These are phyloP conservation scores for Polygonum maritimum DNA, from an alignment of 148 eudicot species.

Conservation along the genomic window DNA sequence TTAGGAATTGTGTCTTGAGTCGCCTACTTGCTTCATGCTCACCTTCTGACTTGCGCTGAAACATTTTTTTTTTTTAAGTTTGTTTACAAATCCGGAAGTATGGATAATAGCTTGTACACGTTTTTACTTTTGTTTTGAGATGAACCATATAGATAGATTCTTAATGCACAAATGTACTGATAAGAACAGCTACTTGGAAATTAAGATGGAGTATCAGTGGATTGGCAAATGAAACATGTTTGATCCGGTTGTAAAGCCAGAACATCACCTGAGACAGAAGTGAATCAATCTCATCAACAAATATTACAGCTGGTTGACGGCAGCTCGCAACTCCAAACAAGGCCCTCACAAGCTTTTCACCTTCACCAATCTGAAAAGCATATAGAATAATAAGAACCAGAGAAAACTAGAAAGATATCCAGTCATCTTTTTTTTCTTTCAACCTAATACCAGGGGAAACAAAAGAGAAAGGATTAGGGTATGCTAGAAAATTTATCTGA, in stretches of 20 bases:
- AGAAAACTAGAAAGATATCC: not conserved
- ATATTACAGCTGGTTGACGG: constrained; percentile 99
- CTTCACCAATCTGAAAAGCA: constrained; percentile 79
- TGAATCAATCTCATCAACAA: constrained; percentile 98
- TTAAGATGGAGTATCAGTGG: not conserved
- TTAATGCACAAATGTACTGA: not conserved
- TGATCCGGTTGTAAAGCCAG: not conserved
- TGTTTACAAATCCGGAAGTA: not conserved
- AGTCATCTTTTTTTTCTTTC: not conserved
- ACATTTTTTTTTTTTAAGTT: not conserved
- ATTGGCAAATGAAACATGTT: not conserved
- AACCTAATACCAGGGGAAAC: not conserved
- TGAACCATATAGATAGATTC: not conserved
- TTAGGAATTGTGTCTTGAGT: constrained; percentile 95
- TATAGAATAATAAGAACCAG: not conserved
- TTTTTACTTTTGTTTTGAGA: not conserved
- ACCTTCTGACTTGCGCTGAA: constrained; percentile 98
- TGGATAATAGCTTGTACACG: not conserved
- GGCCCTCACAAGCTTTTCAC: constrained; percentile 98
- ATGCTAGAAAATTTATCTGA: not conserved
- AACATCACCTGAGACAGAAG: constrained; percentile 82
- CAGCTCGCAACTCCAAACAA: constrained; percentile 99
- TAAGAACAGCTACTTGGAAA: not conserved
- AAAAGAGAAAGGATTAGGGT: not conserved
- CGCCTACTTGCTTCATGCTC: constrained; percentile 98